Conservation (phyloP, 2,329 filamentous ascomycete species). For the Lasiodiplodia theobromae region DNA sequence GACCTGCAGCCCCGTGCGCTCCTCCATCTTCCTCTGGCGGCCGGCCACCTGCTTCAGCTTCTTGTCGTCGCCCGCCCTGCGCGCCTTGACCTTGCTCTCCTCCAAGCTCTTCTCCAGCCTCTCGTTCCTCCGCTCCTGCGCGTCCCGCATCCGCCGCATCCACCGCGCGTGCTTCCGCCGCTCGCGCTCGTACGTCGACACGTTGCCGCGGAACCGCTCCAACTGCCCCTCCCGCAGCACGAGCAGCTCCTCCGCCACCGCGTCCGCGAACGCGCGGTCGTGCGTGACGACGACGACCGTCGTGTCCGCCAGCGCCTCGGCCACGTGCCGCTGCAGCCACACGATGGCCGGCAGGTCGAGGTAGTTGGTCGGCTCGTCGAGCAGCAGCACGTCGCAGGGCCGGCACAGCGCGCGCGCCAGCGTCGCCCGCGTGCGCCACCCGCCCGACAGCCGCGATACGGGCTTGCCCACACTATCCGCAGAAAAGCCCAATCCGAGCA, state of each 20-base stretch:
- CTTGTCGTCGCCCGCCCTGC: slow-evolving; percentile 81
- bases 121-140: slow-evolving; percentile 79
- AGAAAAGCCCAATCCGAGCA: slow-evolving; percentile 75
- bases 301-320: slow-evolving; percentile 59
- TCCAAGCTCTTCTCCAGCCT: slow-evolving; percentile 63
- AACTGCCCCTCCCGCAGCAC: slow-evolving; percentile 76
- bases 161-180: slow-evolving; percentile 72
- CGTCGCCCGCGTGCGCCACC: slow-evolving; percentile 54
- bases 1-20: slow-evolving; percentile 79
- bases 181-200: slow-evolving; percentile 74
- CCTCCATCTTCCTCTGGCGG: slow-evolving; percentile 83
- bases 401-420: slow-evolving; percentile 68
- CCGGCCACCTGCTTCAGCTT: slow-evolving; percentile 86
- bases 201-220: slow-evolving; percentile 76
- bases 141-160: slow-evolving; percentile 78
- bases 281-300: slow-evolving; percentile 84
- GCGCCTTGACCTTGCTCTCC: slow-evolving; percentile 73
- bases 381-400: slow-evolving; percentile 76
- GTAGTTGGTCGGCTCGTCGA: slow-evolving; percentile 90
- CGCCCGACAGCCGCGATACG: slow-evolving; percentile 74
- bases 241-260: slow-evolving; percentile 77
- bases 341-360: slow-evolving; percentile 83
- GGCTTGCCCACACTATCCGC: slow-evolving; percentile 66
- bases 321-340: slow-evolving; percentile 80
- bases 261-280: slow-evolving; percentile 80